Evolutionary conservation across 2,329 filamentous ascomycete species (phyloP), one percentile per base, ranked within the genome.

Genomic region (Stromatinia cepivora): DNA sequence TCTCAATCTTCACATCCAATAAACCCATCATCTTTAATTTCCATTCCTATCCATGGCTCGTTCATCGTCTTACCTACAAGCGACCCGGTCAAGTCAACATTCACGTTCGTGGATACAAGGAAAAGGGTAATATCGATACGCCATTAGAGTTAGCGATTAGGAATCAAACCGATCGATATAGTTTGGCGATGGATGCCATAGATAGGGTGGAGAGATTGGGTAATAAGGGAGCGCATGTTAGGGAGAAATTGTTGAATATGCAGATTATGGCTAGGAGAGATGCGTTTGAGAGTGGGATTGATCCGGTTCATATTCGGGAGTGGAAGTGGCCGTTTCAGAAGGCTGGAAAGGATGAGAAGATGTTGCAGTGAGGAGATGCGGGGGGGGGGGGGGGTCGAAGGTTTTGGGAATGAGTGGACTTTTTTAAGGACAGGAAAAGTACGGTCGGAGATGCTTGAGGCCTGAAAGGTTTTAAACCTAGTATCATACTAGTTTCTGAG

Each of bases 111-210:
- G 91, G 91, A 1, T 94, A 93, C 82, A 88, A 86, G 76, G 91
- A 94, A 82, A 93, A 94, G 84, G 91, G 91, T 59, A 94, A 93
- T 78, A 93, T 93, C 74, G 90, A 94, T 78, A 93, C 91, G 0
- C 91, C 91, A 1, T 86, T 93, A 28, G 91, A 93, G 80, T 82
- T 94, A 72, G 91, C 91, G 39, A 92, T 93, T 77, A 85, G 90
- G 70, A 94, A 94, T 80, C 84, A 89, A 75, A 91, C 90, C 0
- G 91, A 94, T 80, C 85, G 91, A 39, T 94, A 90, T 81, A 91
- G 88, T 74, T 81, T 94, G 50, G 91, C 91, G 13, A 92, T 94
- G 71, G 87, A 90, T 75, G 91, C 91, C 20, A 90, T 94, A 70
- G 90, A 93, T 75, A 85, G 86, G 72, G 85, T 92, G 10, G 79